phyloP scores from a whole-genome alignment of 371 early-diverging fungal genomes.

The Syncephalastrum sp. region DNA sequence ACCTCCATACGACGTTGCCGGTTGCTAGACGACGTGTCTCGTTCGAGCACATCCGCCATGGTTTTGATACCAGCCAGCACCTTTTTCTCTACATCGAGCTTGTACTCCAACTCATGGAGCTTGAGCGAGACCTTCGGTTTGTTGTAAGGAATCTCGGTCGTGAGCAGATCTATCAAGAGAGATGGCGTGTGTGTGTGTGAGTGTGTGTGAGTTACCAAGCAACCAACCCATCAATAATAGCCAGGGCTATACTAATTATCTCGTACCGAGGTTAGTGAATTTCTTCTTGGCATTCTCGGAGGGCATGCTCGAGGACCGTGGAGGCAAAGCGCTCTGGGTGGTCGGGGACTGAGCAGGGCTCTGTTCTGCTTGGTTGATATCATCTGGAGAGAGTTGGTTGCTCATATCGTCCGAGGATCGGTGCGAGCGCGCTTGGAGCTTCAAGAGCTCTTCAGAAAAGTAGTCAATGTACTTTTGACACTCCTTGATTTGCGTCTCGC shows the following conservation, averaged over 20 bases:
- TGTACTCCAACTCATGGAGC: conserved; percentile 81
- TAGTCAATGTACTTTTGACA: conserved; percentile 82
- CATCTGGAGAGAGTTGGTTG: conserved; percentile 6
- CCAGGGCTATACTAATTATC: background rate
- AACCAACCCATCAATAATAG: background rate
- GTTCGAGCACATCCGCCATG: conserved; percentile 54
- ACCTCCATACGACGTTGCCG: conserved; percentile 62
- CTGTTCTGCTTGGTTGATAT: conserved; percentile 2
- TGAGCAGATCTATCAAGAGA: conserved; percentile 57
- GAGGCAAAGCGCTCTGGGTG: conserved; percentile 7
- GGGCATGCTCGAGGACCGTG: conserved; percentile 27
- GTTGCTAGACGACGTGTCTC: conserved; percentile 39
- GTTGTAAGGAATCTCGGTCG: conserved; percentile 74
- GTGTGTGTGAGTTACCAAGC: background rate
- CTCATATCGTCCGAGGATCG: conserved; percentile 14
- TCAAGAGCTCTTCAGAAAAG: conserved; percentile 68
- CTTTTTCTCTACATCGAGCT: conserved; percentile 90
- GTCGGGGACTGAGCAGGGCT: conserved; percentile 14
- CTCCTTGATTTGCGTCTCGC: conserved; percentile 77
- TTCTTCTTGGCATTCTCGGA: conserved; percentile 24
- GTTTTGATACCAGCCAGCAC: conserved; percentile 76
- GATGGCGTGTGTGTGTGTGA: background rate
- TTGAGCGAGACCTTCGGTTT: conserved; percentile 85
- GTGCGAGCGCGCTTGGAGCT: conserved; percentile 45
- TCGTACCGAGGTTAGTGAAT: conserved; percentile 42